A percentile compares a stretch with the other conserved stretches of the same genome.
Evolutionary conservation across 805 yeast genomes (phyloP).

Genomic region (Ogataea paraovalis): DNA sequence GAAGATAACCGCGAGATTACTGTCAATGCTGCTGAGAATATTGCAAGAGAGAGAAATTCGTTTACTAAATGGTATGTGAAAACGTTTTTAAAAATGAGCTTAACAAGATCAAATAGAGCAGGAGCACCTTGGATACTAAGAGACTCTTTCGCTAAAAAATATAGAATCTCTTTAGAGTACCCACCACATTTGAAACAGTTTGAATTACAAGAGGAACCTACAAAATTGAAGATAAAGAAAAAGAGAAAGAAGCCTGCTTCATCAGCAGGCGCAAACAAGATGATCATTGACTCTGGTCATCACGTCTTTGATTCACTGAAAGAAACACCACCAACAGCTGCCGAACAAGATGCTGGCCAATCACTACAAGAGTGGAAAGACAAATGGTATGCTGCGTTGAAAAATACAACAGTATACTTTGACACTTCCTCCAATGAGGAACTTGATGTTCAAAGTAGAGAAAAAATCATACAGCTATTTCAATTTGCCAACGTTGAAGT

Average conservation of each 20-base stretch:
- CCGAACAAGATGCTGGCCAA: constrained; percentile 36
- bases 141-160: constrained; percentile 65
- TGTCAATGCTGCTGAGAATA: constrained; percentile 61
- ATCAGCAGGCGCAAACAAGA: neutral
- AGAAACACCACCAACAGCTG: constrained; percentile 34
- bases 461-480: constrained; percentile 41
- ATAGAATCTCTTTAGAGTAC: constrained; percentile 57
- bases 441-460: constrained; percentile 34
- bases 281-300: constrained; percentile 1
- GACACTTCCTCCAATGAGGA: constrained; percentile 39
- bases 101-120: constrained; percentile 71
- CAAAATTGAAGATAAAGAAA: constrained; percentile 1
- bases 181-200: constrained; percentile 49
- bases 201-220: constrained; percentile 11
- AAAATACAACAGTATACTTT: constrained; percentile 43
- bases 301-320: constrained; percentile 31
- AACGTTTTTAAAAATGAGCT: constrained; percentile 77
- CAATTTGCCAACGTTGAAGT: constrained; percentile 46
- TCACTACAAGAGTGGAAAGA: constrained; percentile 48
- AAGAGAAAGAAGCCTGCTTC: constrained; percentile 3
- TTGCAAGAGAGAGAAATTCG: constrained; percentile 76
- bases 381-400: constrained; percentile 48
- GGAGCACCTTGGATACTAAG: constrained; percentile 98
- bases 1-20: constrained; percentile 51
- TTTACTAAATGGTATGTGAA: constrained; percentile 89